A percentile compares a stretch with the other conserved stretches of the same genome.
Evolutionary conservation across 2,329 filamentous ascomycete species (phyloP).

Genomic region (Madurella mycetomatis): DNA sequence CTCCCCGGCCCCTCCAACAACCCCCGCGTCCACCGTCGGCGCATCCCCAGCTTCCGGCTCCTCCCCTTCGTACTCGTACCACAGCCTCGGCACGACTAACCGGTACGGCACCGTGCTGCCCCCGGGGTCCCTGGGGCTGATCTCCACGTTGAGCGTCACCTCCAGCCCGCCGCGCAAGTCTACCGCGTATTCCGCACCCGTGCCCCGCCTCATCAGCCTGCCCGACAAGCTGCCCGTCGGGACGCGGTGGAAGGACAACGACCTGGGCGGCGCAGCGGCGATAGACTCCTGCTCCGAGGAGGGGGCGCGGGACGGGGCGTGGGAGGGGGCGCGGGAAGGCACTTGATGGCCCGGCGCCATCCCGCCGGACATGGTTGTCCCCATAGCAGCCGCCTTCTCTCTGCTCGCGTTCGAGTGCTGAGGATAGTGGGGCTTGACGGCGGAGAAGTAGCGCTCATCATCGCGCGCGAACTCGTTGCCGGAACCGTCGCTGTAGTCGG

Average conservation of each 20-base stretch:
- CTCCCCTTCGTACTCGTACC: constrained; percentile 49
- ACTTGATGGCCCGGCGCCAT: not conserved
- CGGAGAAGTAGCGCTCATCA: constrained; percentile 55
- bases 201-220: constrained; percentile 52
- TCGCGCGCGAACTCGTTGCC: constrained; percentile 47
- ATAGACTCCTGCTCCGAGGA: not conserved
- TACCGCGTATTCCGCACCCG: constrained; percentile 49
- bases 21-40: constrained; percentile 1
- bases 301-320: too few relatives aligned
- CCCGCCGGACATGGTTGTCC: not conserved
- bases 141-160: constrained; percentile 83
- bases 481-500: constrained; percentile 1
- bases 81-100: constrained; percentile 75
- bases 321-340: too few relatives aligned
- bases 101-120: constrained; percentile 87
- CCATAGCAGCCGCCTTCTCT: not conserved
- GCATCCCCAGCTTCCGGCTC: constrained; percentile 20
- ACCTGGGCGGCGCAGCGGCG: constrained; percentile 25
- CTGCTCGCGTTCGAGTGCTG: not conserved
- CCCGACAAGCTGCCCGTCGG: constrained; percentile 60
- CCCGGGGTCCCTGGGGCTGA: constrained; percentile 76
- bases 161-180: constrained; percentile 81
- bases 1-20: constrained; percentile 10
- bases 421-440: constrained; percentile 29
- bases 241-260: constrained; percentile 64